A percentile compares a stretch with the other conserved stretches of the same genome.
phyloP scores from a whole-genome alignment of 352 stramenopile genomes.

The Pythium biforme region DNA sequence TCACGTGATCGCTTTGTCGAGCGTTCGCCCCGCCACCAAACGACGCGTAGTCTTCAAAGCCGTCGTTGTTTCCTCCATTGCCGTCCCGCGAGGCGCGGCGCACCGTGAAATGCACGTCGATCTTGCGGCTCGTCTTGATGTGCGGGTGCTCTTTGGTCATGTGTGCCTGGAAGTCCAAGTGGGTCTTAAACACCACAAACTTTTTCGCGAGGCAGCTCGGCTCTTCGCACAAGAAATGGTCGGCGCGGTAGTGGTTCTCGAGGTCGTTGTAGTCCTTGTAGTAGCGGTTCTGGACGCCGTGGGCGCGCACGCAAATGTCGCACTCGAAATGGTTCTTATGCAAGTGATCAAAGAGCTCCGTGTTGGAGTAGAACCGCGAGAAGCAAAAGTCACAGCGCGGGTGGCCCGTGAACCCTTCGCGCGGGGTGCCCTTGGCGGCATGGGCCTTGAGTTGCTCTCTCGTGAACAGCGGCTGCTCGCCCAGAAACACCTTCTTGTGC shows the following conservation, averaged over 20 bases:
- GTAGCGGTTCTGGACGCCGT: constrained; percentile 84
- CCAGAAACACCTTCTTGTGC: constrained; percentile 88
- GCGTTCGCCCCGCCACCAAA: constrained; percentile 29
- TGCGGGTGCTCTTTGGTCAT: constrained; percentile 79
- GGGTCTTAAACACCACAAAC: constrained; percentile 89
- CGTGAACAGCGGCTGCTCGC: constrained; percentile 72
- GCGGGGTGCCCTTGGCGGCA: constrained; percentile 60
- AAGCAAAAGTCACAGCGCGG: constrained; percentile 90
- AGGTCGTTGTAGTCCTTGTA: constrained; percentile 92
- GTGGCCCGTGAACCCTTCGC: constrained; percentile 82
- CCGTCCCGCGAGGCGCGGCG: constrained; percentile 51
- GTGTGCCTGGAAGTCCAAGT: constrained; percentile 86
- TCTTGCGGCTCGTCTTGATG: constrained; percentile 83
- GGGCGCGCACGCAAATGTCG: constrained; percentile 82
- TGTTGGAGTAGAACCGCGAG: constrained; percentile 82
- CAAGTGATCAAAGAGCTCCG: constrained; percentile 88
- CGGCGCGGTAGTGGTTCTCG: constrained; percentile 88
- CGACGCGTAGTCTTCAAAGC: constrained; percentile 51
- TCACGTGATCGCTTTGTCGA: constrained; percentile 50
- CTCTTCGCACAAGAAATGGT: constrained; percentile 90
- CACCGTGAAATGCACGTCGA: constrained; percentile 86
- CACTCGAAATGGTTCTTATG: constrained; percentile 92
- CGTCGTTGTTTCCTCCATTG: constrained; percentile 23
- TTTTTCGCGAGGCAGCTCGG: constrained; percentile 76
- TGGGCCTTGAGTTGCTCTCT: constrained; percentile 81